Base-by-base conservation (phyloP, 805 yeast species). In the Monosporozyma servazzii region DNA sequence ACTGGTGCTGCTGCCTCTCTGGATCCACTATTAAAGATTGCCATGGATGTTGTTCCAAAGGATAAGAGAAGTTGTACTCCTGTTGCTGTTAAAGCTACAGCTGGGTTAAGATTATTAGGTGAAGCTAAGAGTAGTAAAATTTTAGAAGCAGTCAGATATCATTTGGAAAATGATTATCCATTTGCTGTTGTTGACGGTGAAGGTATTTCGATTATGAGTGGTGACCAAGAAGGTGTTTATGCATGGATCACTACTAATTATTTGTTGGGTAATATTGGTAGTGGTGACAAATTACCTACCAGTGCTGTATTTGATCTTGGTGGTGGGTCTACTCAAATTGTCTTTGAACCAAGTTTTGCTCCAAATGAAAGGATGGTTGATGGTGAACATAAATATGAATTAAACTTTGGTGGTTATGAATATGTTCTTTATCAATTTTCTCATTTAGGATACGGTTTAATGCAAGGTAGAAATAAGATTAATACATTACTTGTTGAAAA, bases 201-300 rank as follows among this genome's bases (percentile, higher is more conserved):
- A 53, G 98, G 97, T 56, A 76, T 93, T 53, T 76, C 90, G 10
- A 87, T 93, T 63, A 91, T 93, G 98, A 89, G 86, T 53, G 99
- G 99, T 58, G 83, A 82, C 53, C 96, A 91, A 60, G 99, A 95
- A 74, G 99, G 99, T 68, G 97, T 93, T 8, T 93, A 81, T 65
- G 99, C 99, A 1, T 93, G 99, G 99, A 86, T 93, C 68, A 93
- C 99, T 27, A 83, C 96, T 48, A 93, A 93, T 72, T 93, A 83
- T 68, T 73, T 93, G 57, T 76, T 91, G 59, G 98, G 97, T 42
- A 93, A 91, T 72, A 91, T 93, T 67, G 99, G 98, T 15, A 67
- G 81, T 21, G 67, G 70, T 31, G 82, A 79, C 41, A 84, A 84
- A 68, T 67, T 71, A 25, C 89, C 96, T 30, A 93, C 99, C 11